phyloP scores from a whole-genome alignment of 2,329 filamentous ascomycete species.

The Podosphaera aphanis region DNA sequence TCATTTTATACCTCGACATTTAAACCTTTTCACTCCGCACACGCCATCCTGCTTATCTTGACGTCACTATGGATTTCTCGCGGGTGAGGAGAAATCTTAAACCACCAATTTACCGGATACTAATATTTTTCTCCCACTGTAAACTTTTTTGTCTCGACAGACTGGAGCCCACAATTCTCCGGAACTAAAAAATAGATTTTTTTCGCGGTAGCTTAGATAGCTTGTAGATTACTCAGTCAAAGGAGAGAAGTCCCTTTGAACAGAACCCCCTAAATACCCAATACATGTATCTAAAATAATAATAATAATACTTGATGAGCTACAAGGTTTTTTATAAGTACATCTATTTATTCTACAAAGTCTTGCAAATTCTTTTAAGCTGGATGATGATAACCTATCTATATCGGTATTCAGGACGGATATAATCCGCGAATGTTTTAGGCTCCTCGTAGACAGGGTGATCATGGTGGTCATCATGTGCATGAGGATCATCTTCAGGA shows the following conservation, averaged over 20 bases:
- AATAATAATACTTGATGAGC: not conserved
- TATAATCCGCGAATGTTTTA: slow-evolving; percentile 90
- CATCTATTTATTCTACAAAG: not conserved
- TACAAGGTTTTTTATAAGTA: not conserved
- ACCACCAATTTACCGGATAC: too few species aligned
- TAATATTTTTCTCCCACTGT: too few species aligned
- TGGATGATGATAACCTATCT: slow-evolving; percentile 33
- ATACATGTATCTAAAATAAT: not conserved
- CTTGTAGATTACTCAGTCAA: not conserved
- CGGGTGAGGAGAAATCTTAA: too few species aligned
- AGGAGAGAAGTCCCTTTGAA: too few species aligned
- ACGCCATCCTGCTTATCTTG: too few species aligned
- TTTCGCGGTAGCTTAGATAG: not conserved
- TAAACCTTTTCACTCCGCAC: too few species aligned
- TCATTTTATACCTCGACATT: too few species aligned
- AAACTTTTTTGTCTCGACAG: not conserved
- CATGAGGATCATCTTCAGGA: slow-evolving; percentile 35
- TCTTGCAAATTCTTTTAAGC: not conserved
- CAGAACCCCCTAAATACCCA: too few species aligned
- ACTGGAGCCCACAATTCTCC: not conserved
- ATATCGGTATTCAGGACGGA: slow-evolving; percentile 62
- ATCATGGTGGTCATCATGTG: slow-evolving; percentile 25
- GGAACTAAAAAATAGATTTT: not conserved
- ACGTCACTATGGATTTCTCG: not conserved
- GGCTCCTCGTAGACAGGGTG: slow-evolving; percentile 50